Base-by-base conservation (phyloP, 352 stramenopile species). In the Pythium myriotylum region DNA sequence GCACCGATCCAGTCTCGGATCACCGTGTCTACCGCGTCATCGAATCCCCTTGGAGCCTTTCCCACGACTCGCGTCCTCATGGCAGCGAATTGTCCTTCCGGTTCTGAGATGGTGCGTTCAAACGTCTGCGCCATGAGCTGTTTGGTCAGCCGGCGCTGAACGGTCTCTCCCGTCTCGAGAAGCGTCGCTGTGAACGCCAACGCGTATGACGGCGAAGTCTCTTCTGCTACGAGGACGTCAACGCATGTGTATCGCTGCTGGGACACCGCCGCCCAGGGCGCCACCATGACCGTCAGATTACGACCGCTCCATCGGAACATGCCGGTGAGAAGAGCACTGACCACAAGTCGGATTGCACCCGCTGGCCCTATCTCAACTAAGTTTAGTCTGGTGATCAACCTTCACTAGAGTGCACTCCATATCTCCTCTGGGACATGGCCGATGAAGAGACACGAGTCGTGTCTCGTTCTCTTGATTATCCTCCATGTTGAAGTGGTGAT, bases 91-190 rank as follows among this genome's bases (percentile, higher is more conserved):
- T 9, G 49, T 1, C 19, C 12, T 2, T 10, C 14, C 37, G 32
- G 35, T 27, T 17, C 39, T 26, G 14, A 61, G n/a, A 81, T 67
- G 8, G 60, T 66, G 23, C 65, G 67, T 48, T 80, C 77, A 45
- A 89, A 81, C 12, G 65, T 54, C 0, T 24, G 49, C 32, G 79
- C 54, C 48, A 89, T 73, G 59, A 86, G 75, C 54, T 68, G 75
- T 59, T 86, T 82, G 54, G 68, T 81, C 24, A 89, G 68, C 23
- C 73, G 42, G 9, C 62, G 61, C 40, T 58, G 32, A 16, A 62
- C 29, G 26, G 19, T 9, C 40, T 54, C 51, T 54, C 29, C 29
- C 10, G 7, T 35, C 17, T 42, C 41, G 3, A 35, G 29, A 35
- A 64, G 19, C 4, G 72, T 33, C 29, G 73, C 40, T 13, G 68